Evolutionary conservation across 768 basidiomycete species (phyloP), one percentile per base, ranked within the genome.

Genomic region (Phylloporus arenicola): DNA sequence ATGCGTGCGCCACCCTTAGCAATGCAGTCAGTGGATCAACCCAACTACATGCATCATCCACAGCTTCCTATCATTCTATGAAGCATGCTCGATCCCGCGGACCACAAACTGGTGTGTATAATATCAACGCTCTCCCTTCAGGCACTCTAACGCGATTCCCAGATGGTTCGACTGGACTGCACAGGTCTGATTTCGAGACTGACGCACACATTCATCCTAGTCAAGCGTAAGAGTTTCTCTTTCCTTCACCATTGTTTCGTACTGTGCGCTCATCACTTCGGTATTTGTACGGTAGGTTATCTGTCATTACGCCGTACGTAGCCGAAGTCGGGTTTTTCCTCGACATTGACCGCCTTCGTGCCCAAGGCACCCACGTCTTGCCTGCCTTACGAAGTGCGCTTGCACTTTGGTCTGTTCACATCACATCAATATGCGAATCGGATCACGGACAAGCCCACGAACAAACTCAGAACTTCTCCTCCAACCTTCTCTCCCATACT

Each of bases 291-390:
- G 9, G 38, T 51, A 68, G 66, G 9, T 27, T 68, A 41, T 49
- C 57, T 20, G 38, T 50, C 24, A 82, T 91, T 59, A 62, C 82
- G 11, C 78, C 76, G 14, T 74, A 86, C 56, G 74, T 78, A 0
- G 62, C 71, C 31, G 75, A 81, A 56, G 74, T 86, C 50, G 84
- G 84, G 5, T 81, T 88, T 59, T 89, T 88, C 64, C 77, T 90
- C 48, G 65, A 81, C 54, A 40, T 67, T 3, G 55, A 65, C 6
- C 75, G 80, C 4, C 79, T 86, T 49, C 68, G 71, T 5, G 60
- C 70, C 35, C 58, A 72, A 8, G 64, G 70, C 10, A 54, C 64
- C 14, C 72, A 72, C 8, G 74, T 80, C 29, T 67, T 77, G 5
- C 74, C 76, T 10, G 76, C 77, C 4, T 66, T 83, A 4, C 67